A percentile compares a stretch with the other conserved stretches of the same genome.
Evolutionary conservation across 2,329 filamentous ascomycete genomes (phyloP).

Genomic region (Aspergillus pseudonomiae): DNA sequence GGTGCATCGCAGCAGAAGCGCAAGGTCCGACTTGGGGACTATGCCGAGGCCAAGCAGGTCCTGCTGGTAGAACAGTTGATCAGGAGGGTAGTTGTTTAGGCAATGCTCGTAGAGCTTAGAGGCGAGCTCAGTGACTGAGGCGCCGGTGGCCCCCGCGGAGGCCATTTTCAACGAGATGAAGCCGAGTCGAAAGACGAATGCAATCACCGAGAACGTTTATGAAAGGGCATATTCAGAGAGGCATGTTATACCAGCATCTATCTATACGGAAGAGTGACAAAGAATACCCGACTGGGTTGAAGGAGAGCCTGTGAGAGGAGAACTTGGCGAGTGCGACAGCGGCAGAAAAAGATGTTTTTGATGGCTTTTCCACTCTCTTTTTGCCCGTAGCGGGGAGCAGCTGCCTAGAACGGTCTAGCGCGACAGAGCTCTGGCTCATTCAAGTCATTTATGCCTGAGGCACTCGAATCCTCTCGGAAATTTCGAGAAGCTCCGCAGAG

Average conservation of each 20-base stretch:
- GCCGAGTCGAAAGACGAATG: constrained; percentile 23
- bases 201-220: constrained; percentile 34
- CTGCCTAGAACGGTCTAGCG: constrained; percentile 24
- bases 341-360: constrained; percentile 31
- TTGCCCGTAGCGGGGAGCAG: constrained; percentile 26
- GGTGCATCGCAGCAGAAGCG: constrained; percentile 47
- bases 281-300: neutral
- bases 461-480: constrained; percentile 37
- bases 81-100: constrained; percentile 39
- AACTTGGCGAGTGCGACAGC: constrained; percentile 5
- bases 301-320: constrained; percentile 18
- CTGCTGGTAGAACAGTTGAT: constrained; percentile 51
- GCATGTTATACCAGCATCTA: constrained; percentile 19
- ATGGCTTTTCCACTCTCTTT: constrained; percentile 26
- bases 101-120: constrained; percentile 51
- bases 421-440: constrained; percentile 6
- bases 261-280: constrained; percentile 1
- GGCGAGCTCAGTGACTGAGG: constrained; percentile 42
- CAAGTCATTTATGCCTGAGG: constrained; percentile 30
- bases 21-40: constrained; percentile 47
- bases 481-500: constrained; percentile 48
- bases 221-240: constrained; percentile 38
- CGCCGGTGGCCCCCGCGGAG: constrained; percentile 36
- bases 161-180: constrained; percentile 34
- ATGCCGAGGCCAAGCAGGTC: constrained; percentile 48